phyloP scores from a whole-genome alignment of 805 yeast genomes.

The Cephaloascus albidus region DNA sequence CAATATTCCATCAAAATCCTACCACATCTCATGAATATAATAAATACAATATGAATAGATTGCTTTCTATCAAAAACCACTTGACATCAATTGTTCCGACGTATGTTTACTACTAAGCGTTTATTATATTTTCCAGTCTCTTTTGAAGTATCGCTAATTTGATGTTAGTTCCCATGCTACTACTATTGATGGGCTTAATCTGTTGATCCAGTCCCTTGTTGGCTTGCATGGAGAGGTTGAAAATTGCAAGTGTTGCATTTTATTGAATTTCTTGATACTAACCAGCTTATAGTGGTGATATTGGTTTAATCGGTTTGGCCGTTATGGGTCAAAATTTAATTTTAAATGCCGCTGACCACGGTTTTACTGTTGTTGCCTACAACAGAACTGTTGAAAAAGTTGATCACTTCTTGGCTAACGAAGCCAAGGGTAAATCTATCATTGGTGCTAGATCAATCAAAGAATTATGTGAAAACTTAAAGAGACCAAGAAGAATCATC shows the following conservation, averaged over 20 bases:
- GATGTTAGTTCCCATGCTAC: no score
- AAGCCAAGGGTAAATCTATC: slow-evolving; percentile 96
- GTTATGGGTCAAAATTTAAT: slow-evolving; percentile 99
- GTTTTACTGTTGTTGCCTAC: slow-evolving; percentile 95
- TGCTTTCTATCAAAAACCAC: neutral
- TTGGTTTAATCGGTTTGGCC: slow-evolving; percentile 98
- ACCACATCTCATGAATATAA: no score
- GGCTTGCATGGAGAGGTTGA: no score
- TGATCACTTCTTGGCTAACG: slow-evolving; percentile 85
- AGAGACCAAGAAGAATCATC: slow-evolving; percentile 95
- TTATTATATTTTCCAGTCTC: no score
- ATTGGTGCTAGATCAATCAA: slow-evolving; percentile 90
- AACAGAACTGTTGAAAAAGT: slow-evolving; percentile 97
- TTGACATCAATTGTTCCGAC: neutral
- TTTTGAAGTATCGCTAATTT: no score
- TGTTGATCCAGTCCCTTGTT: no score
- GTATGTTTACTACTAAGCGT: no score
- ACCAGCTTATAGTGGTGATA: slow-evolving; percentile 88
- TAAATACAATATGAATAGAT: neutral
- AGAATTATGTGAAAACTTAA: slow-evolving; percentile 80
- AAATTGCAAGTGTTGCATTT: no score
- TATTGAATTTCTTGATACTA: no score
- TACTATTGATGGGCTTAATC: no score
- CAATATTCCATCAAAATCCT: no score
- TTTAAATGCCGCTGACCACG: slow-evolving; percentile 97